Conservation (phyloP, 169 alveolate species). For the Eimeria sp. region DNA sequence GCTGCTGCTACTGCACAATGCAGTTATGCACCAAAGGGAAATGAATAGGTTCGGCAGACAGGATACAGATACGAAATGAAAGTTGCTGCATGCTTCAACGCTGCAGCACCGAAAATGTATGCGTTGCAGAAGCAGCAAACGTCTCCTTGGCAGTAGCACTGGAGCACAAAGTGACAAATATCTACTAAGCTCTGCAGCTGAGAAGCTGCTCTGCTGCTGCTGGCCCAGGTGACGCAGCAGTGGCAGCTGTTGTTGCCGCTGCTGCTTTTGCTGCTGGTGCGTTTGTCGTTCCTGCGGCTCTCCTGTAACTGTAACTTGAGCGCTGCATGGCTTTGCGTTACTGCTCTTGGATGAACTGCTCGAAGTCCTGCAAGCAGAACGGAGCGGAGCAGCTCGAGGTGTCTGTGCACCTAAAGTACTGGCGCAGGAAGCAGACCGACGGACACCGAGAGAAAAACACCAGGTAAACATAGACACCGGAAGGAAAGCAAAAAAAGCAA, state of each 20-base stretch:
- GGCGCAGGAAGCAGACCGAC: neutral
- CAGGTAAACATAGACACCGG: neutral
- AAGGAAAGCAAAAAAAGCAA: neutral
- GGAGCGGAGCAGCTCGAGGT: neutral
- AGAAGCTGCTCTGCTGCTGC: neutral
- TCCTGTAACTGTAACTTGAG: too few relatives aligned
- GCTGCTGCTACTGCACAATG: slow-evolving; percentile 14
- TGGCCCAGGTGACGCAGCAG: neutral
- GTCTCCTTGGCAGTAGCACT: neutral
- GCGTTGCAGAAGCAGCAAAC: neutral
- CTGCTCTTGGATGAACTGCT: slow-evolving; percentile 7
- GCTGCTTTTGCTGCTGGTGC: neutral
- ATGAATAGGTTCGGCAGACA: neutral
- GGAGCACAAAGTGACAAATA: neutral
- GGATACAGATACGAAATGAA: neutral
- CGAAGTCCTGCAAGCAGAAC: slow-evolving; percentile 56
- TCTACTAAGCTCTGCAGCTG: neutral
- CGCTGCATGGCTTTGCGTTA: neutral
- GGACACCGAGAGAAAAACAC: neutral
- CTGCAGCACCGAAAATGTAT: neutral
- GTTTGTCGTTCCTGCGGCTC: neutral
- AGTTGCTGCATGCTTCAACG: neutral
- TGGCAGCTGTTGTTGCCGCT: too few relatives aligned
- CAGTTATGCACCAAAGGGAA: neutral
- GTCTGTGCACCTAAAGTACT: neutral